These are phyloP conservation scores for Fragilaria crotonensis DNA, from an alignment of 108 stramenopile species.

Conservation along the genomic window DNA sequence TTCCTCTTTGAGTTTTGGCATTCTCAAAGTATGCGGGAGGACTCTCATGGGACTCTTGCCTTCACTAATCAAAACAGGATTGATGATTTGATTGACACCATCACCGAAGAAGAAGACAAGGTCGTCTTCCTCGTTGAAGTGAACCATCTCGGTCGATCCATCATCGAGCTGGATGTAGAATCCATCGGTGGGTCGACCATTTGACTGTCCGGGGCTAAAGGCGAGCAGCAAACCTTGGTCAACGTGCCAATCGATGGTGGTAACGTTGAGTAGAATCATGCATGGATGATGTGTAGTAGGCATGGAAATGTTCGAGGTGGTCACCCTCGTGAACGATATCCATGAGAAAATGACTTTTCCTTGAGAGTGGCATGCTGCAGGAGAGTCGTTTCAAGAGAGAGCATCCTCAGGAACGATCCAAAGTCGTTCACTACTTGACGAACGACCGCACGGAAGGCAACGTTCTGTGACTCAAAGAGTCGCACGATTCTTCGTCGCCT, in stretches of 20 bases:
- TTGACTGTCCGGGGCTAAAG: slow-evolving; percentile 46
- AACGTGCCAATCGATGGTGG: slow-evolving; percentile 54
- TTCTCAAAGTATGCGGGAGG: slow-evolving; percentile 38
- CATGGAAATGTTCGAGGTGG: slow-evolving; percentile 84
- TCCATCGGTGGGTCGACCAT: background rate
- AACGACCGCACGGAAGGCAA: background rate
- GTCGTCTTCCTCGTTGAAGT: slow-evolving; percentile 28
- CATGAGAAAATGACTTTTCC: background rate
- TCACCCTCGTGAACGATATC: slow-evolving; percentile 54
- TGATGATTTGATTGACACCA: slow-evolving; percentile 47
- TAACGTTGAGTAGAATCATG: background rate
- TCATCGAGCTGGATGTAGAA: slow-evolving; percentile 23
- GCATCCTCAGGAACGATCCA: background rate
- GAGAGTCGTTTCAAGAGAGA: background rate
- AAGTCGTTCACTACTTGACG: background rate
- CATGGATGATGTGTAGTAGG: slow-evolving; percentile 34
- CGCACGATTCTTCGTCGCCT: background rate
- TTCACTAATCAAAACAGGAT: slow-evolving; percentile 12
- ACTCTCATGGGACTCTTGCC: slow-evolving; percentile 20
- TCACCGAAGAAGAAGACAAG: slow-evolving; percentile 57
- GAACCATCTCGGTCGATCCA: slow-evolving; percentile 12
- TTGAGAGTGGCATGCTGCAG: background rate
- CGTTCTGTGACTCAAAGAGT: background rate
- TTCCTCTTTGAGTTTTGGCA: slow-evolving; percentile 3
- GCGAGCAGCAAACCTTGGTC: slow-evolving; percentile 53